Base-by-base conservation (phyloP, 164 flowering plant genomes). In the Berberis thunbergii region DNA sequence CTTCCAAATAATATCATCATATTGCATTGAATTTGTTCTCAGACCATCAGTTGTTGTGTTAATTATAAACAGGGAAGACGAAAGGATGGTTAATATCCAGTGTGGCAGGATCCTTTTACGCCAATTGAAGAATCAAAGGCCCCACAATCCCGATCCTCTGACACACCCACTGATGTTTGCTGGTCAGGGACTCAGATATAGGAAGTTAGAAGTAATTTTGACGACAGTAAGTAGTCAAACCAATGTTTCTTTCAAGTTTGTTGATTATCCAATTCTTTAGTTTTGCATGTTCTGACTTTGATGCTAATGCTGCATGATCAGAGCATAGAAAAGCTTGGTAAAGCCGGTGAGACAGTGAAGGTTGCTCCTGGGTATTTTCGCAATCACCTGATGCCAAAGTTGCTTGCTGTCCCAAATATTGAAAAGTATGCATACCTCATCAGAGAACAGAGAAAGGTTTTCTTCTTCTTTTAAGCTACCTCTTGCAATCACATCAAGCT, bases 341-440 rank as follows among this genome's bases (percentile, higher is more conserved):
- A 80, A 75, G 91, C 97, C 48, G 99, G 99, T 13, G 92, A 91
- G 76, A 89, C 84, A 0, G 99, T 95, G 73, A 86, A 87, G 79
- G 99, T 95, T 49, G 97, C 97, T 54, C 96, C 99, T 9, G 99
- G 99, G 9, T 83, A 85, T 67, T 95, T 91, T 62, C 85, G 98
- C 53, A 95, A 95, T 68, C 88, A 91, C 63, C 67, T 95, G 70
- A 95, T 95, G 99, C 99, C 99, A 49, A 95, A 91, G 78, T 75
- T 91, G 76, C 88, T 89, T 48, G 99, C 99, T 2, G 97, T 89
- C 45, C 98, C 98, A 2, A 88, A 95, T 63, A 86, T 89, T 61
- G 96, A 86, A 7, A 95, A 88, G 80, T 95, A 74, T 73, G 91
- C 91, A 1, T 64, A 80, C 80, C 88, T 89, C 49, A 74, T 95